Evolutionary conservation across 768 basidiomycete species (phyloP).

Genomic region (Amanita inopinata): DNA sequence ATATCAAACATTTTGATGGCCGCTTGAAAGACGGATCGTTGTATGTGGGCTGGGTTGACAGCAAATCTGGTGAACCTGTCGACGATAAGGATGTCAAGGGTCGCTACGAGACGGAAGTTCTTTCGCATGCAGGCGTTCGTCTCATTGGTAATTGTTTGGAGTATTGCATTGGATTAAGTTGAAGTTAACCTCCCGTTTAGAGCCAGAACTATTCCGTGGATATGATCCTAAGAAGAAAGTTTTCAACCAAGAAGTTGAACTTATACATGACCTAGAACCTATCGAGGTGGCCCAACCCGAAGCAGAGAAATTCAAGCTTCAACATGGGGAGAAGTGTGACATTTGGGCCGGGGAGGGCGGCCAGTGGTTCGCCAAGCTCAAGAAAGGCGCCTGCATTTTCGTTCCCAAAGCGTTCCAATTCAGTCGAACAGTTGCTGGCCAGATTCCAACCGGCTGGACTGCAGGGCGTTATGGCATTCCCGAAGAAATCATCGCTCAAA

Average conservation of each 20-base stretch:
- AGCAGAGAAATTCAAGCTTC: constrained; percentile 90
- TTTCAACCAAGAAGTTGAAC: constrained; percentile 95
- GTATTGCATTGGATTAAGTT: background rate
- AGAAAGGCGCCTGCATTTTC: constrained; percentile 89
- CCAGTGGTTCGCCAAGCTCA: constrained; percentile 98
- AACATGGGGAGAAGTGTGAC: constrained; percentile 95
- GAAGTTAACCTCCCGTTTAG: constrained; percentile 29
- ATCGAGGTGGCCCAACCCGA: constrained; percentile 89
- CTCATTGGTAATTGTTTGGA: constrained; percentile 62
- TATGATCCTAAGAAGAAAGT: constrained; percentile 97
- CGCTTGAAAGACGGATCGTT: constrained; percentile 87
- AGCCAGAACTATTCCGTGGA: constrained; percentile 95
- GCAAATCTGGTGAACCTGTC: constrained; percentile 85
- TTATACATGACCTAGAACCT: constrained; percentile 93
- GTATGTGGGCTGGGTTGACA: constrained; percentile 98
- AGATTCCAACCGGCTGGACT: constrained; percentile 96
- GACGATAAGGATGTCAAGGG: constrained; percentile 96
- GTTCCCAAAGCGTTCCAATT: constrained; percentile 95
- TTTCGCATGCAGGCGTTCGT: constrained; percentile 86
- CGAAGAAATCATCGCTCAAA: constrained; percentile 89
- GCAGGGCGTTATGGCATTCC: constrained; percentile 96
- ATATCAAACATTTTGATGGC: constrained; percentile 98
- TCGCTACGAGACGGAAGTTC: constrained; percentile 90
- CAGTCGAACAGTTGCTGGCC: constrained; percentile 89
- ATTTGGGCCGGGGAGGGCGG: constrained; percentile 86